phyloP scores from a whole-genome alignment of 1,139 yeast genomes.

The Diutina sp. region DNA sequence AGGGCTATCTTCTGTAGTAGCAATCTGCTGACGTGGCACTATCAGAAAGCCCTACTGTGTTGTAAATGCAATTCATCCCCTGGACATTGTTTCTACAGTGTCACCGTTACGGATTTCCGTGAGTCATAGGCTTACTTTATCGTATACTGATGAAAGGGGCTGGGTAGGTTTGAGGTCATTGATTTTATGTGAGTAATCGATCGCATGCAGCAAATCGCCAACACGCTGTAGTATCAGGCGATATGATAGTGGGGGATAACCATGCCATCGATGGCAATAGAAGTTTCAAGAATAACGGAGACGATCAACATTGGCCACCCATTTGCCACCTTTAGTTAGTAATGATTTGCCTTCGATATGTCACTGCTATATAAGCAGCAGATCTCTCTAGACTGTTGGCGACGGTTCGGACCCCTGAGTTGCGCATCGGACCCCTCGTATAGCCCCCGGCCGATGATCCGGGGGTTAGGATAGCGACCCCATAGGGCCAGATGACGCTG shows the following conservation, averaged over 20 bases:
- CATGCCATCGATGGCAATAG: background rate
- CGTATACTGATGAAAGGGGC: background rate
- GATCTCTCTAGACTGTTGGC: background rate
- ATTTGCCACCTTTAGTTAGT: background rate
- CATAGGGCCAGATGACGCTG: background rate
- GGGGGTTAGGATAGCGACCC: background rate
- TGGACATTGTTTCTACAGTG: background rate
- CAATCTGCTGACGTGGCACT: background rate
- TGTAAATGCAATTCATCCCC: background rate
- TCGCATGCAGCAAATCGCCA: background rate
- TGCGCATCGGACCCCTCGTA: background rate
- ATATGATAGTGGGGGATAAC: background rate
- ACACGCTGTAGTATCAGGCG: background rate
- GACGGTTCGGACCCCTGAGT: background rate
- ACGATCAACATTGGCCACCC: background rate
- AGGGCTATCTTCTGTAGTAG: background rate
- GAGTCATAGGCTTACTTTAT: background rate
- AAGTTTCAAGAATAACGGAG: no score
- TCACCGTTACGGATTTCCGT: background rate
- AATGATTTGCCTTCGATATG: background rate
- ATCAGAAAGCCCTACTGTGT: background rate
- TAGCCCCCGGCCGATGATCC: background rate
- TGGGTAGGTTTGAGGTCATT: background rate
- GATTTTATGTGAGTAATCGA: background rate
- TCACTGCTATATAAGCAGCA: background rate